Conservation (phyloP, 495 filamentous ascomycete species). For the Hyaloscypha variabilis region DNA sequence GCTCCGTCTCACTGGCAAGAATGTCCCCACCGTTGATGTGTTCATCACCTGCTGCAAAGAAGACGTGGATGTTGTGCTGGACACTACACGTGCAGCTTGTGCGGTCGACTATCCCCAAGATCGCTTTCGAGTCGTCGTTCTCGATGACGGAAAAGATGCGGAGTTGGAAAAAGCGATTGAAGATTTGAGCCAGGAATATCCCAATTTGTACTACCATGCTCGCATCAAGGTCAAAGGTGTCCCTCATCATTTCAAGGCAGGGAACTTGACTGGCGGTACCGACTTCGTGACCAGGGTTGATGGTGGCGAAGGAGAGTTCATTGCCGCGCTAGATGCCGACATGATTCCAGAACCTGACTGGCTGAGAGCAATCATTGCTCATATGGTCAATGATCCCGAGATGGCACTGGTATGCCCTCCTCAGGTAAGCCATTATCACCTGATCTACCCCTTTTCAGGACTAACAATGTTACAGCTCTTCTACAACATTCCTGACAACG, state of each 20-base stretch:
- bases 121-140: slow-evolving; percentile 49
- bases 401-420: slow-evolving; percentile 54
- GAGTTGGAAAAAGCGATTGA: slow-evolving; percentile 39
- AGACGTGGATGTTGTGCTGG: slow-evolving; percentile 53
- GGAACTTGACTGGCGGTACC: slow-evolving; percentile 55
- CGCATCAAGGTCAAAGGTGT: slow-evolving; percentile 45
- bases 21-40: slow-evolving; percentile 52
- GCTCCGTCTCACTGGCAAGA: slow-evolving; percentile 44
- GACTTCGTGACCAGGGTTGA: slow-evolving; percentile 37
- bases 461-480: slow-evolving; percentile 35
- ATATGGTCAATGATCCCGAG: slow-evolving; percentile 47
- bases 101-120: slow-evolving; percentile 53
- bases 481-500: slow-evolving; percentile 54
- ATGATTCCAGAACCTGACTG: slow-evolving; percentile 60
- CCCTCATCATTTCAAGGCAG: slow-evolving; percentile 57
- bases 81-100: slow-evolving; percentile 51
- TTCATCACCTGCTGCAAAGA: slow-evolving; percentile 56
- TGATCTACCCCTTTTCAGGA: background rate
- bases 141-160: slow-evolving; percentile 50
- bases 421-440: slow-evolving; percentile 31
- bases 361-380: slow-evolving; percentile 51
- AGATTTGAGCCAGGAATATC: slow-evolving; percentile 31
- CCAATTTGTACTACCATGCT: slow-evolving; percentile 49
- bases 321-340: slow-evolving; percentile 57
- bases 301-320: slow-evolving; percentile 47